phyloP scores from a whole-genome alignment of 768 basidiomycete species.

The Boletus fagicola region DNA sequence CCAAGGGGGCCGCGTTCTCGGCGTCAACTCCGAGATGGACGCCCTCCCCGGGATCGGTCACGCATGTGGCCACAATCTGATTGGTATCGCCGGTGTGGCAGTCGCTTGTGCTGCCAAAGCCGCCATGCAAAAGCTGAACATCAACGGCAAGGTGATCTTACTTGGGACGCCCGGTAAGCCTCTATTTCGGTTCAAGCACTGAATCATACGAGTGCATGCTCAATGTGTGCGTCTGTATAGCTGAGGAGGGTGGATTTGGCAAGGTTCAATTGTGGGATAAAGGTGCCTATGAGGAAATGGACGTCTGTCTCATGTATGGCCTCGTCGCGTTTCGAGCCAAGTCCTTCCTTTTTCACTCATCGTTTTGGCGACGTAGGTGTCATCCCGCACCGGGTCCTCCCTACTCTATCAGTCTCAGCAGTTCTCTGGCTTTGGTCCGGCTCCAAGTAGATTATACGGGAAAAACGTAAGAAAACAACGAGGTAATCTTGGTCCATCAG shows the following conservation, averaged over 20 bases:
- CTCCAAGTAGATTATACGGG: slow-evolving; percentile 66
- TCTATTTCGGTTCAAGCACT: not conserved
- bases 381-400: slow-evolving; percentile 80
- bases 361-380: slow-evolving; percentile 47
- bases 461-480: slow-evolving; percentile 53
- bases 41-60: slow-evolving; percentile 61
- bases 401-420: slow-evolving; percentile 61
- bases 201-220: not conserved
- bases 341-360: not conserved
- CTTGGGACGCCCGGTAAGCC: slow-evolving; percentile 73
- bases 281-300: slow-evolving; percentile 76
- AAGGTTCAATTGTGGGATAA: slow-evolving; percentile 67
- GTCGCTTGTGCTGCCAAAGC: slow-evolving; percentile 67
- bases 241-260: slow-evolving; percentile 77
- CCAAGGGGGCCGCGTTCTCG: slow-evolving; percentile 65
- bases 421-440: slow-evolving; percentile 61
- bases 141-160: slow-evolving; percentile 66
- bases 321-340: not conserved
- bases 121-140: slow-evolving; percentile 57
- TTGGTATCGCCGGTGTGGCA: slow-evolving; percentile 73
- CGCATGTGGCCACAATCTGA: slow-evolving; percentile 82
- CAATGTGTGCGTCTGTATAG: slow-evolving; percentile 34
- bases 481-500: not conserved
- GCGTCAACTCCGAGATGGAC: slow-evolving; percentile 78
- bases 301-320: slow-evolving; percentile 68